A percentile compares a stretch with the other conserved stretches of the same genome.
Evolutionary conservation across 2,329 filamentous ascomycete genomes (phyloP).

Genomic region (Claviceps cyperi): DNA sequence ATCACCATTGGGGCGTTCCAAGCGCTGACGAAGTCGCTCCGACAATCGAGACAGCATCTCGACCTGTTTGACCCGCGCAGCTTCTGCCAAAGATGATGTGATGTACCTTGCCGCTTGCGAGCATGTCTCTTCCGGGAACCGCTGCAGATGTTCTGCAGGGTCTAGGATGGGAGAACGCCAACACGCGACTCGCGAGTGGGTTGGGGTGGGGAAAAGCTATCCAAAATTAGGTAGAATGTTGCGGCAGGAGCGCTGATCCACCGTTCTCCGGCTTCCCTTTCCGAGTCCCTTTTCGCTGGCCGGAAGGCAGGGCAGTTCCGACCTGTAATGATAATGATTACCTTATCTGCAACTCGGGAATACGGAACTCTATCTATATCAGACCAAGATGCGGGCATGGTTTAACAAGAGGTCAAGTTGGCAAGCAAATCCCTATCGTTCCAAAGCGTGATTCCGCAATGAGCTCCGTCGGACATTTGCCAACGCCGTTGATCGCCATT

Average conservation of each 20-base stretch:
- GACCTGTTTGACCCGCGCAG: too few relatives aligned
- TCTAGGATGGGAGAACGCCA: not conserved
- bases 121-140: not conserved
- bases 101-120: not conserved
- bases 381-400: not conserved
- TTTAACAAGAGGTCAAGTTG: not conserved
- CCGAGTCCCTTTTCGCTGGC: not conserved
- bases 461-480: too few relatives aligned
- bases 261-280: not conserved
- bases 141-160: slow-evolving; percentile 1
- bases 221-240: not conserved
- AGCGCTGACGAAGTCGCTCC: not conserved
- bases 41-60: too few relatives aligned
- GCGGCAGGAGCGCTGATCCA: not conserved
- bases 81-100: not conserved
- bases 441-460: not conserved
- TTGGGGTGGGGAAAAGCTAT: not conserved
- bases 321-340: too few relatives aligned
- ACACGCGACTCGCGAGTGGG: too few relatives aligned
- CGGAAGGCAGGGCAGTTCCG: not conserved
- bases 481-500: not conserved
- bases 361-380: too few relatives aligned
- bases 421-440: not conserved
- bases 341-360: too few relatives aligned
- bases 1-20: not conserved